Base-by-base conservation (phyloP, 2,329 filamentous ascomycete genomes). In the Metarhizium sp. region DNA sequence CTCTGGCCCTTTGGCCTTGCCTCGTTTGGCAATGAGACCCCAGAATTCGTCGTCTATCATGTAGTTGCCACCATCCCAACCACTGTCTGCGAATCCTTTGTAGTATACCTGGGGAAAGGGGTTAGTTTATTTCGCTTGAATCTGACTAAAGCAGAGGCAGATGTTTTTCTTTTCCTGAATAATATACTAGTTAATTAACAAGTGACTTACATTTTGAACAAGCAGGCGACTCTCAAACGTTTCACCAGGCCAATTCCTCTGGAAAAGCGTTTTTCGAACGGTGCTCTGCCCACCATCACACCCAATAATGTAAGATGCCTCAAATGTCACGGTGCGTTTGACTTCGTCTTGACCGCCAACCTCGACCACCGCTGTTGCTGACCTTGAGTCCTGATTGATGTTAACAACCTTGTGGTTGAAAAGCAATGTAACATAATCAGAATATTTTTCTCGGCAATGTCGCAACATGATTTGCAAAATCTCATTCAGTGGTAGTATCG, bases 41-140 rank as follows among this genome's bases (percentile, higher is more conserved):
- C 74, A 80, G 59, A 81, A 74, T 36, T 76, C 72, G 0, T 74
- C 75, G 59, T 81, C 71, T 43, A 79, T 73, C 58, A 80, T 76
- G 66, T 78, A 80, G 57, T 78, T 76, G 34, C 70, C 69, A 55
- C 75, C 73, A 50, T 71, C 70, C 63, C 69, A 76, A 25, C 65
- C 68, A 59, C 68, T 73, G 16, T 70, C 67, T 32, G 73, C 68
- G 50, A 78, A 75, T 52, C 75, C 75, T 38, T 78, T 73, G 57
- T 78, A 78, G 55, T 78, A 58, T 36, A 56, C 54, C 61, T 61
- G 25, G 59, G 11, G 20, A 29, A 11, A 34, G 32, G 6, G 10
- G 32, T 34, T 34, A 34, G 32, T 34, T 34, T 34, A 11, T 34
- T 5, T 11, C 32, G 32, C 10, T 34, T 34, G 10, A 34, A 34